These are phyloP conservation scores for Helotiales sp. DNA, from an alignment of 2,329 filamentous ascomycete genomes.

Conservation along the genomic window DNA sequence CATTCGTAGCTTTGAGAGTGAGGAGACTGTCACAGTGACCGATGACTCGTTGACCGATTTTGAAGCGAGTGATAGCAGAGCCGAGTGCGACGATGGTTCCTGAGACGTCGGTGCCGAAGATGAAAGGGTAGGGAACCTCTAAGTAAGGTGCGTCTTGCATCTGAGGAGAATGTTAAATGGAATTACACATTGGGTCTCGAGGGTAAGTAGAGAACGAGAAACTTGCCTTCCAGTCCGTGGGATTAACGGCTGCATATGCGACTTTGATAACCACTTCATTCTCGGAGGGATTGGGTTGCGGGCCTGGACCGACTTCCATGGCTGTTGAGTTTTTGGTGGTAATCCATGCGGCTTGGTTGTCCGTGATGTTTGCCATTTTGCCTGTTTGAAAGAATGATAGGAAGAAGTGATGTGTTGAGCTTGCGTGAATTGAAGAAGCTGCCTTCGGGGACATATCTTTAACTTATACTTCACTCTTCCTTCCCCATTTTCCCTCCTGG, in stretches of 20 bases:
- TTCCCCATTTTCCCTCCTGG: too few relatives aligned
- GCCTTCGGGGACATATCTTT: too few relatives aligned
- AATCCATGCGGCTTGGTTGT: conserved; percentile 29
- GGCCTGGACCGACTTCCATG: conserved; percentile 38
- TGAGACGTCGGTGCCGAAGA: conserved; percentile 31
- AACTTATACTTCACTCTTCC: too few relatives aligned
- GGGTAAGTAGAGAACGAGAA: background rate
- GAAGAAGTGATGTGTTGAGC: too few relatives aligned
- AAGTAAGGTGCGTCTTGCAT: conserved; percentile 20
- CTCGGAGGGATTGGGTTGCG: conserved; percentile 33
- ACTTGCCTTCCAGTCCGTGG: conserved; percentile 39
- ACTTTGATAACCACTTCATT: conserved; percentile 39
- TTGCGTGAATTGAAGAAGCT: too few relatives aligned
- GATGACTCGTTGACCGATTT: conserved; percentile 33
- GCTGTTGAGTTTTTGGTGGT: conserved; percentile 33
- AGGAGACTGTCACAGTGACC: conserved; percentile 30
- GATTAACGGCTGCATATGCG: conserved; percentile 40
- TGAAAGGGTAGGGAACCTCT: conserved; percentile 20
- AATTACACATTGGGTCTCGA: conserved; percentile 9
- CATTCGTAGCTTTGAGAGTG: conserved; percentile 24
- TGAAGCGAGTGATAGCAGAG: conserved; percentile 44
- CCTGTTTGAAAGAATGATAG: background rate
- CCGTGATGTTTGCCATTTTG: conserved; percentile 8
- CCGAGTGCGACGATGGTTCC: conserved; percentile 40
- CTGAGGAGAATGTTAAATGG: background rate